Percentiles rank a stretch among this genome's conserved stretches.
phyloP scores from a whole-genome alignment of 331 rosid genomes.

The Quercus phellos region DNA sequence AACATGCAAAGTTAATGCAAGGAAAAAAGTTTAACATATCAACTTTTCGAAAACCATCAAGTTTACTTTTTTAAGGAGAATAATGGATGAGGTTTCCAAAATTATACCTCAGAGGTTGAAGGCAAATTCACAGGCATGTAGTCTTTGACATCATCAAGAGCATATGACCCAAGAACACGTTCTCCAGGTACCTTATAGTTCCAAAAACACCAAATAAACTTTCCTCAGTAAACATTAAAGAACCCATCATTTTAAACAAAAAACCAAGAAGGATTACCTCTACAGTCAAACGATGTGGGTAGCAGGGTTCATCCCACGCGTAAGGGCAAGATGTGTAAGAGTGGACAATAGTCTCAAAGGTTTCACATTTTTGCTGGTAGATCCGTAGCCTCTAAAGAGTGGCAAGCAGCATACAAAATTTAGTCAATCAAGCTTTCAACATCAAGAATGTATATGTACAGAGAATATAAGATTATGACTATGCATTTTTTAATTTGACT shows the following conservation, averaged over 20 bases:
- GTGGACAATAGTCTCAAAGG: constrained; percentile 69
- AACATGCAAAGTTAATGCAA: neutral
- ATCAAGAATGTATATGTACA: neutral
- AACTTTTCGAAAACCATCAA: neutral
- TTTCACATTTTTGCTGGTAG: constrained; percentile 88
- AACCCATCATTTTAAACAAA: neutral
- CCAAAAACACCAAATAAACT: neutral
- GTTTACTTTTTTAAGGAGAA: neutral
- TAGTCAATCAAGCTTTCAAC: neutral
- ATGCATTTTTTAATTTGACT: neutral
- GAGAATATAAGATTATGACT: neutral
- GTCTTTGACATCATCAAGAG: constrained; percentile 85
- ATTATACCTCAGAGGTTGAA: constrained; percentile 71
- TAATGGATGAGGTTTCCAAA: neutral
- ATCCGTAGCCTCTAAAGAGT: constrained; percentile 69
- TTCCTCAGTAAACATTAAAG: constrained; percentile 7
- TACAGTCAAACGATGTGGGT: constrained; percentile 78
- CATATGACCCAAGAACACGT: constrained; percentile 71
- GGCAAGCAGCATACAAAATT: constrained; percentile 23
- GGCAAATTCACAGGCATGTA: constrained; percentile 62
- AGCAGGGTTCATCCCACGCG: constrained; percentile 97
- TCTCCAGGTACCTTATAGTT: constrained; percentile 81
- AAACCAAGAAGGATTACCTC: constrained; percentile 47
- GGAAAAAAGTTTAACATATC: neutral
- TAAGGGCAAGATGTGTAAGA: constrained; percentile 70